Evolutionary conservation across 1,284 basidiomycete genomes (phyloP).

Genomic region (Hymenochaete sp.): DNA sequence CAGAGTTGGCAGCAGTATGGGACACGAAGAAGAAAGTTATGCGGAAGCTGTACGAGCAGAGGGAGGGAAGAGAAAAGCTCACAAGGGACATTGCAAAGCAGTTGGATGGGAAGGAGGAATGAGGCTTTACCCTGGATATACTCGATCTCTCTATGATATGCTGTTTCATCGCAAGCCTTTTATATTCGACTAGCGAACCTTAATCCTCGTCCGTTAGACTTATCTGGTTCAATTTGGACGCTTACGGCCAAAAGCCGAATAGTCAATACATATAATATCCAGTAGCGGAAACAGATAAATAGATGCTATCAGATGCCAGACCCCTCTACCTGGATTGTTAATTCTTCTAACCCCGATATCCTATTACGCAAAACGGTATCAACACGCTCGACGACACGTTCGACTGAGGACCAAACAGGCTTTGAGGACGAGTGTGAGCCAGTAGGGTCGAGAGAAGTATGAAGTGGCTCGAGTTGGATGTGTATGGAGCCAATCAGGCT

Average conservation of each 20-base stretch:
- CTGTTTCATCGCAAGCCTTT: too few species aligned
- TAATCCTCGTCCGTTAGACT: too few species aligned
- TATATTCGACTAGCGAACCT: too few species aligned
- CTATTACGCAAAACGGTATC: conserved; percentile 58
- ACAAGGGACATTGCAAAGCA: conserved; percentile 17
- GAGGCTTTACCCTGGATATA: not conserved
- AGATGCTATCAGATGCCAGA: conserved; percentile 7
- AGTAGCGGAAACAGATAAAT: too few species aligned
- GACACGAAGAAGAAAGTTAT: conserved; percentile 37
- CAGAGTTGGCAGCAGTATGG: conserved; percentile 6
- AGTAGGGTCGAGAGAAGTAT: conserved; percentile 45
- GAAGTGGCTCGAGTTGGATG: conserved; percentile 63
- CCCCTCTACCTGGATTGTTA: conserved; percentile 76
- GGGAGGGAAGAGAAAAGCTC: conserved; percentile 46
- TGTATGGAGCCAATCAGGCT: conserved; percentile 87
- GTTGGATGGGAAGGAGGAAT: conserved; percentile 9
- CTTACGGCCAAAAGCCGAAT: too few species aligned
- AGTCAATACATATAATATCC: too few species aligned
- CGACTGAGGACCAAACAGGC: conserved; percentile 49
- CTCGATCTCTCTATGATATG: not conserved
- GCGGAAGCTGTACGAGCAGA: conserved; percentile 42
- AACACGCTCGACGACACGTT: conserved; percentile 68
- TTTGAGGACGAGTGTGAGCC: conserved; percentile 41
- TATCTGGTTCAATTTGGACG: too few species aligned
- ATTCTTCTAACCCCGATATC: conserved; percentile 75